Evolutionary conservation across 345 rosid species (phyloP), one percentile per base, ranked within the genome.

Genomic region (Citrus glauca): DNA sequence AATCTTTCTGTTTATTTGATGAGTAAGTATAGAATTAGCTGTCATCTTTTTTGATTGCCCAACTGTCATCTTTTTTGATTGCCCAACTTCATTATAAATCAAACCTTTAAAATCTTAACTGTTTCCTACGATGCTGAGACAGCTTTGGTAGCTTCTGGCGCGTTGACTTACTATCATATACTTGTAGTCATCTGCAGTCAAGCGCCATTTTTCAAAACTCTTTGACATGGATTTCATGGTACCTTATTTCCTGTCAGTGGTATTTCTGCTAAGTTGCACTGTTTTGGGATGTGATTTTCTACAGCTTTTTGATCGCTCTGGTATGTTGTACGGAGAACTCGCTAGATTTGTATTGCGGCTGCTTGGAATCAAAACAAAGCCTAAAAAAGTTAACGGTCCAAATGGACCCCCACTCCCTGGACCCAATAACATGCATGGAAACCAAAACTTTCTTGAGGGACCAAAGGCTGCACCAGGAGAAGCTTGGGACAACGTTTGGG

Each of bases 401-500:
- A 74, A 42, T 74, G 80, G 81, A 30, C 63, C 66, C 45, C 82
- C 78, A 22, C 76, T 76, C 62, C 85, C 75, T 22, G 78, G 68
- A 24, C 82, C 85, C 27, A 81, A 82, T 53, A 64, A 78, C 32
- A 77, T 77, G 50, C 82, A 13, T 5, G 25, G 13, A 61, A 75
- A 78, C 42, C 85, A 72, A 32, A 78, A 73, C 77, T 73, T 30
- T 53, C 76, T 78, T 2, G 82, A 80, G 77, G 85, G 79, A 5
- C 85, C 85, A 1, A 85, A 78, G 81, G 86, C 81, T 72, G 82
- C 77, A 32, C 81, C 81, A 20, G 42, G 73, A 32, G 79, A 75
- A 59, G 78, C 79, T 37, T 83, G 86, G 88, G 88, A 82, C 82
- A 81, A 73, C 70, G 84, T 85, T 13, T 83, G 86, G 88, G 86